Percentiles rank a stretch among this genome's conserved stretches.
phyloP scores from a whole-genome alignment of 108 stramenopile species.

The Thalassiosira profunda region DNA sequence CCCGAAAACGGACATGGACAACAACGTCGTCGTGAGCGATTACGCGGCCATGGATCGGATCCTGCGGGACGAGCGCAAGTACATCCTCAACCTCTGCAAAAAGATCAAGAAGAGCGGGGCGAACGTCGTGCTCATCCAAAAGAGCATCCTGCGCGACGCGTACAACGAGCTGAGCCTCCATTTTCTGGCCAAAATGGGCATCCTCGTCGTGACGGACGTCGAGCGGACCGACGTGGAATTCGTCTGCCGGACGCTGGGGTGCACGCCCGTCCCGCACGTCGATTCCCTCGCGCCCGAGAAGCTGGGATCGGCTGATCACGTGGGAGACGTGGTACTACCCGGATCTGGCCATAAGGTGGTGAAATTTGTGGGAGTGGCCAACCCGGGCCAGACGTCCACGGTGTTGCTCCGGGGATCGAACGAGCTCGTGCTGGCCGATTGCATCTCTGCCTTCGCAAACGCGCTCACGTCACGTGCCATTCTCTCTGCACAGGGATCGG shows the following conservation, averaged over 20 bases:
- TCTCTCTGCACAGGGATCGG: too few relatives aligned
- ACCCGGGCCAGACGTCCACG: constrained; percentile 93
- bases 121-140: constrained; percentile 99
- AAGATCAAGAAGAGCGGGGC: constrained; percentile 97
- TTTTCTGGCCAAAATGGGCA: constrained; percentile 99
- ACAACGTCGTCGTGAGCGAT: constrained; percentile 98
- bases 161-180: constrained; percentile 99
- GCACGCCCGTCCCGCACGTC: constrained; percentile 95
- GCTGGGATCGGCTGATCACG: constrained; percentile 87
- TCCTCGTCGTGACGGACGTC: constrained; percentile 98
- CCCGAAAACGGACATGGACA: constrained; percentile 99
- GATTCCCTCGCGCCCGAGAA: constrained; percentile 94
- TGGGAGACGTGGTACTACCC: constrained; percentile 95
- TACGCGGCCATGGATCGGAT: constrained; percentile 99
- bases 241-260: constrained; percentile 95
- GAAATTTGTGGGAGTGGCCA: constrained; percentile 95
- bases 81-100: constrained; percentile 96
- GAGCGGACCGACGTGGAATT: constrained; percentile 97
- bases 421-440: constrained; percentile 98
- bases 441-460: too few relatives aligned
- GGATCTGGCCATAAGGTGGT: constrained; percentile 95
- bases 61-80: constrained; percentile 97
- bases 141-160: constrained; percentile 98
- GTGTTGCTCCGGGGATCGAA: constrained; percentile 97
- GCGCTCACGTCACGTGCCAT: too few relatives aligned